A percentile compares a stretch with the other conserved stretches of the same genome.
Conservation (phyloP, 2,329 filamentous ascomycete genomes). For the Colletotrichum spaethianum region DNA sequence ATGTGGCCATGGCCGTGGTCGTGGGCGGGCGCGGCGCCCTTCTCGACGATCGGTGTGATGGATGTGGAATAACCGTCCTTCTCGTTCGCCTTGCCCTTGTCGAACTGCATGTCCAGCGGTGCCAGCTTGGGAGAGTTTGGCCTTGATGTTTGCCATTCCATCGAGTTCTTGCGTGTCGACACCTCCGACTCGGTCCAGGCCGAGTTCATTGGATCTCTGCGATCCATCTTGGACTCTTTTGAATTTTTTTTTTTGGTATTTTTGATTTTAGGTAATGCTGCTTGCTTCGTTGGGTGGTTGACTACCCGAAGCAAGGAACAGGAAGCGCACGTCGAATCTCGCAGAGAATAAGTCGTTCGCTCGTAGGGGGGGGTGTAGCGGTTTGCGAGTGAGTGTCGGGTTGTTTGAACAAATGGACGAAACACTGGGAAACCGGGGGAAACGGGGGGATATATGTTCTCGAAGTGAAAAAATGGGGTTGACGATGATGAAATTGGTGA, state of each 20-base stretch:
- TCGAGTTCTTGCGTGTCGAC: constrained; percentile 40
- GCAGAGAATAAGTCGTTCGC: constrained; percentile 37
- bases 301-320: constrained; percentile 14
- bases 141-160: constrained; percentile 37
- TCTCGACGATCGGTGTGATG: constrained; percentile 38
- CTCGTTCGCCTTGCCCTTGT: constrained; percentile 33
- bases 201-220: constrained; percentile 27
- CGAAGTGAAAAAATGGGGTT: constrained; percentile 20
- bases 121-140: constrained; percentile 39
- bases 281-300: constrained; percentile 12
- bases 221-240: constrained; percentile 28
- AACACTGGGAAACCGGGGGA: neutral
- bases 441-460: constrained; percentile 13
- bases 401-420: neutral
- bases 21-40: constrained; percentile 24
- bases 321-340: constrained; percentile 30
- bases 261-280: neutral
- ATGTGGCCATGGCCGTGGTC: constrained; percentile 33
- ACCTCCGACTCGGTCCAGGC: constrained; percentile 38
- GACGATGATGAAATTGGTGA: constrained; percentile 2
- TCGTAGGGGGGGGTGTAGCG: neutral
- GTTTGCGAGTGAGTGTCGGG: constrained; percentile 23
- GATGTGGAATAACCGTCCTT: constrained; percentile 27
- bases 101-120: constrained; percentile 34
- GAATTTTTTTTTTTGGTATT: neutral